Conservation (phyloP, 139 green algal genomes). For the Monoraphidium neglectum region DNA sequence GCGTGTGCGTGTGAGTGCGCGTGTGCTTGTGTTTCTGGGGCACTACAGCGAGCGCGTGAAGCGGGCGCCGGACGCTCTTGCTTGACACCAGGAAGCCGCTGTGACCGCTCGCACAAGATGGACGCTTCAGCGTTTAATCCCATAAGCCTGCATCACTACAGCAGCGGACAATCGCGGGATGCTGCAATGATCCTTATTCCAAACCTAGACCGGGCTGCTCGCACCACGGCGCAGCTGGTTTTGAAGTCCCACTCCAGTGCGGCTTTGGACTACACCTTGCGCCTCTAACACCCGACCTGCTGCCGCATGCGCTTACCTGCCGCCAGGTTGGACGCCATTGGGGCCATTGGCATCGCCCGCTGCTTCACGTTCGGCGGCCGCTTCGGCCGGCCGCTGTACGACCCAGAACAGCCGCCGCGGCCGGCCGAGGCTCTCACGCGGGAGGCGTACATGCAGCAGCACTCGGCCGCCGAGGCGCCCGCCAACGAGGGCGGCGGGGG, state of each 20-base stretch:
- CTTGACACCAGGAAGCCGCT: no score
- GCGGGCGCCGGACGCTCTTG: no score
- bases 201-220: no score
- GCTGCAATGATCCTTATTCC: no score
- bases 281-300: no score
- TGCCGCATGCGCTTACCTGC: background rate
- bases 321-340: slow-evolving; percentile 76
- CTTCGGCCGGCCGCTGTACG: slow-evolving; percentile 60
- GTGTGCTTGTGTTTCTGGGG: no score
- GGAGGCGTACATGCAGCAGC: slow-evolving; percentile 56
- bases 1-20: background rate
- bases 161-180: no score
- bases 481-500: background rate
- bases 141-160: no score
- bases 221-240: no score
- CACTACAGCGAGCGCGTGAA: background rate
- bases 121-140: no score
- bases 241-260: background rate
- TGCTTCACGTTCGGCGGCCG: slow-evolving; percentile 81
- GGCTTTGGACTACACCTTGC: background rate
- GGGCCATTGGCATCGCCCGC: slow-evolving; percentile 79
- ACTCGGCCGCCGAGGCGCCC: slow-evolving; percentile 41
- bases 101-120: no score
- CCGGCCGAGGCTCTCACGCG: slow-evolving; percentile 33
- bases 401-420: slow-evolving; percentile 35